Conservation (phyloP, 805 yeast genomes). For the Ogataea paradorogensis region DNA sequence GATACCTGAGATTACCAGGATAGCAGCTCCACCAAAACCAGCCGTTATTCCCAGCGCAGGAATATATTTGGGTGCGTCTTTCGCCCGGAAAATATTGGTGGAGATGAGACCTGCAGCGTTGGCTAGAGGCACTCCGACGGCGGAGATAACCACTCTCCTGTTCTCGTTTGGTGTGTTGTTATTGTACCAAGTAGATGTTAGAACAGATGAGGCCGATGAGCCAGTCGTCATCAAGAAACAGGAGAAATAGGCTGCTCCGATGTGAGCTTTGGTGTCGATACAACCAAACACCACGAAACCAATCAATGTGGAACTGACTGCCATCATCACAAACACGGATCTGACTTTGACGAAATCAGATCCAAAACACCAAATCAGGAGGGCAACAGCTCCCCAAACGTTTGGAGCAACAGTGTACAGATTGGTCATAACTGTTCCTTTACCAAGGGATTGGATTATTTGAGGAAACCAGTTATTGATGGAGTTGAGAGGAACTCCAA, state of each 20-base stretch:
- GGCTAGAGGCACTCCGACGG: constrained; percentile 53
- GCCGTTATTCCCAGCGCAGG: constrained; percentile 51
- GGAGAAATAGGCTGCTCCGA: constrained; percentile 24
- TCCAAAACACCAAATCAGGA: constrained; percentile 37
- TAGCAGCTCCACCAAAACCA: constrained; percentile 45
- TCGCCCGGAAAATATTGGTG: constrained; percentile 47
- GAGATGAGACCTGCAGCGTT: constrained; percentile 57
- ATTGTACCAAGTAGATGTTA: constrained; percentile 50
- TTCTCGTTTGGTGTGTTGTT: constrained; percentile 47
- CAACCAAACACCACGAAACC: constrained; percentile 48
- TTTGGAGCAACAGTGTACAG: constrained; percentile 49
- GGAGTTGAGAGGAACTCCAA: constrained; percentile 50
- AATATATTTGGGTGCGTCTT: constrained; percentile 50
- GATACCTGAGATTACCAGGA: constrained; percentile 27
- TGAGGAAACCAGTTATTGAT: constrained; percentile 51
- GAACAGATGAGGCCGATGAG: constrained; percentile 45
- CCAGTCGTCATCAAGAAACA: constrained; percentile 44
- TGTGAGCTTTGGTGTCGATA: constrained; percentile 37
- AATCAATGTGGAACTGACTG: constrained; percentile 39
- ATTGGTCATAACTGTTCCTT: constrained; percentile 40
- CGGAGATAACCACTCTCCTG: constrained; percentile 44
- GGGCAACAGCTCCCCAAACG: constrained; percentile 43
- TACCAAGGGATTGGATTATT: constrained; percentile 37
- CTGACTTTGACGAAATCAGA: constrained; percentile 42
- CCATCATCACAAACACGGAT: constrained; percentile 38